Evolutionary conservation across 1,284 basidiomycete genomes (phyloP).

Genomic region (Ustilago loliicola): DNA sequence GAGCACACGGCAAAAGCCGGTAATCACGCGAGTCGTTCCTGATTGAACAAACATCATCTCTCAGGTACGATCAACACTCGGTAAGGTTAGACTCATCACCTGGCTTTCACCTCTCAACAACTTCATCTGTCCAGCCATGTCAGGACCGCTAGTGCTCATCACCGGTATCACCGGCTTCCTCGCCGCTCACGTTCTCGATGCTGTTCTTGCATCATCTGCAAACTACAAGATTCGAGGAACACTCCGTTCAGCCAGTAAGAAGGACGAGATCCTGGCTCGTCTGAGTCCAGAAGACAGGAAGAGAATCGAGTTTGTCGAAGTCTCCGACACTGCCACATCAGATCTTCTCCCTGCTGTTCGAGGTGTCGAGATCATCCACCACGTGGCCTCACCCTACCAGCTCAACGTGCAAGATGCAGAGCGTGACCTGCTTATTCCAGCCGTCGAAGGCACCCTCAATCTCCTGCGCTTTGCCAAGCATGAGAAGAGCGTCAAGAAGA

Average conservation of each 20-base stretch:
- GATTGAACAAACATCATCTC: neutral
- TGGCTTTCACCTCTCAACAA: neutral
- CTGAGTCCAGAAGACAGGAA: constrained; percentile 38
- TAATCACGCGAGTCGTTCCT: neutral
- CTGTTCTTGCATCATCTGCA: constrained; percentile 51
- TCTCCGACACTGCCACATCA: constrained; percentile 68
- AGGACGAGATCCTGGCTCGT: constrained; percentile 56
- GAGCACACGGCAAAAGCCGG: constrained; percentile 8
- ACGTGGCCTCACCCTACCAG: constrained; percentile 62
- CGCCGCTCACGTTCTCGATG: constrained; percentile 59
- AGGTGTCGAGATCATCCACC: constrained; percentile 57
- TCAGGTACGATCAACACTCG: too few relatives aligned
- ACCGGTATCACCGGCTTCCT: constrained; percentile 66
- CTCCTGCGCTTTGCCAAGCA: constrained; percentile 64
- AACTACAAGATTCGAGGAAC: constrained; percentile 64
- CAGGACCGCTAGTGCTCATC: constrained; percentile 57
- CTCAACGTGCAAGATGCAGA: constrained; percentile 65
- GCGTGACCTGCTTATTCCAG: constrained; percentile 69
- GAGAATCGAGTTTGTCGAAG: constrained; percentile 61
- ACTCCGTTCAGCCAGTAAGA: constrained; percentile 53
- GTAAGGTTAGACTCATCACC: neutral
- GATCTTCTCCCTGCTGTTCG: constrained; percentile 67
- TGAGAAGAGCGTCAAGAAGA: constrained; percentile 55
- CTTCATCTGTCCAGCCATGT: constrained; percentile 15
- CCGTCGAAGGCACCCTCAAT: constrained; percentile 69